phyloP scores from a whole-genome alignment of 2,329 filamentous ascomycete species.

The Clarireedia paspali region DNA sequence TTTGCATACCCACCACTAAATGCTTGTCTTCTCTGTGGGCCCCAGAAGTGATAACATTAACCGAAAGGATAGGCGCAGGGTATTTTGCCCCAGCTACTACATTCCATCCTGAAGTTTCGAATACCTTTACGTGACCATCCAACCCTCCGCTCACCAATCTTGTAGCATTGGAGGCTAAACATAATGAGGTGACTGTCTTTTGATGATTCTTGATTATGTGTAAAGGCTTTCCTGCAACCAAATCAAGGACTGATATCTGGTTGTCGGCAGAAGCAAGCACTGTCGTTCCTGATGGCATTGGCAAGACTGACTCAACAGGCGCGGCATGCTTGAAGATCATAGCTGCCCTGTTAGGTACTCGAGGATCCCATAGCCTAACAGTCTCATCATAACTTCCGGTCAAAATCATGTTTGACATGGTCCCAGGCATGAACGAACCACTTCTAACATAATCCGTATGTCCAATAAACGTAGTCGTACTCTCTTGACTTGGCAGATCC shows the following conservation, averaged over 20 bases:
- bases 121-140: constrained; percentile 95
- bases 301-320: constrained; percentile 80
- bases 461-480: constrained; percentile 71
- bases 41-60: constrained; percentile 67
- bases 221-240: constrained; percentile 82
- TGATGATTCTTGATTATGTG: constrained; percentile 90
- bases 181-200: constrained; percentile 89
- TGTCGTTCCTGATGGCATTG: constrained; percentile 79
- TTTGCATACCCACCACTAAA: constrained; percentile 90
- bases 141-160: constrained; percentile 81
- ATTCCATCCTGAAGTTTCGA: constrained; percentile 91
- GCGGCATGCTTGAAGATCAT: constrained; percentile 96
- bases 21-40: constrained; percentile 74
- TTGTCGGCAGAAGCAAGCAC: constrained; percentile 79
- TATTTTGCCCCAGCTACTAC: constrained; percentile 95
- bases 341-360: constrained; percentile 60
- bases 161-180: constrained; percentile 70
- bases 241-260: constrained; percentile 82
- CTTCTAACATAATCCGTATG: constrained; percentile 89
- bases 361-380: constrained; percentile 87
- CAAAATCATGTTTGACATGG: constrained; percentile 63
- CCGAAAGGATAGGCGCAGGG: constrained; percentile 78
- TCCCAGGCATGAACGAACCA: constrained; percentile 75
- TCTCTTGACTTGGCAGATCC: constrained; percentile 78
- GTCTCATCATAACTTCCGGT: constrained; percentile 94